Evolutionary conservation across 2,329 filamentous ascomycete genomes (phyloP).

Genomic region (Alternaria arbusti): DNA sequence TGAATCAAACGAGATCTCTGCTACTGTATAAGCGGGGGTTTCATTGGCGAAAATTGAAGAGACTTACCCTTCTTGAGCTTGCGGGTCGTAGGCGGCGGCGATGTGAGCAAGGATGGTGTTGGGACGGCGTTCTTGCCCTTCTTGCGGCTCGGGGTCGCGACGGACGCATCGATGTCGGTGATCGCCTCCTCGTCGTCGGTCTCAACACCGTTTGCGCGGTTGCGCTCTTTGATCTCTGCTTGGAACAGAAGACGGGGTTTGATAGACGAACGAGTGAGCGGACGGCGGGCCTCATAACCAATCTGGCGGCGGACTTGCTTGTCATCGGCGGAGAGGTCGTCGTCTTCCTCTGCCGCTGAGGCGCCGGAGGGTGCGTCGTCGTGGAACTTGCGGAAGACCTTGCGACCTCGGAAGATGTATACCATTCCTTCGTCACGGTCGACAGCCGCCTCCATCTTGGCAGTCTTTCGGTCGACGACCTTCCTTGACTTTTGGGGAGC

Average conservation of each 20-base stretch:
- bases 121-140: constrained; percentile 59
- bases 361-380: constrained; percentile 47
- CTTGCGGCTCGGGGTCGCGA: constrained; percentile 38
- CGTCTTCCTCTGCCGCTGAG: constrained; percentile 38
- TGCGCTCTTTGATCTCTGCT: constrained; percentile 54
- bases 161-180: constrained; percentile 58
- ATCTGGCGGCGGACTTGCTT: constrained; percentile 46
- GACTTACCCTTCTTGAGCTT: constrained; percentile 65
- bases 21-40: constrained; percentile 10
- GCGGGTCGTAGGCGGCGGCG: constrained; percentile 65
- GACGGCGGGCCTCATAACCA: constrained; percentile 52
- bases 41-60: background rate
- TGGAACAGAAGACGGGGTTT: constrained; percentile 77
- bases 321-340: constrained; percentile 47
- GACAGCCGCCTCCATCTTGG: constrained; percentile 67
- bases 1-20: constrained; percentile 62
- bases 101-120: constrained; percentile 47
- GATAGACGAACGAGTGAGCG: constrained; percentile 70
- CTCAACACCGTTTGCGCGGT: constrained; percentile 47
- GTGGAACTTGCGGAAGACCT: constrained; percentile 73
- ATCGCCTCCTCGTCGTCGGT: constrained; percentile 65
- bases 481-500: constrained; percentile 56
- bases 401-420: constrained; percentile 81
- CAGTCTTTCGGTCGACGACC: constrained; percentile 61
- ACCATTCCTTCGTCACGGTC: constrained; percentile 74